Evolutionary conservation across 495 filamentous ascomycete species (phyloP), one percentile per base, ranked within the genome.

Genomic region (Aeminium ludgeri): DNA sequence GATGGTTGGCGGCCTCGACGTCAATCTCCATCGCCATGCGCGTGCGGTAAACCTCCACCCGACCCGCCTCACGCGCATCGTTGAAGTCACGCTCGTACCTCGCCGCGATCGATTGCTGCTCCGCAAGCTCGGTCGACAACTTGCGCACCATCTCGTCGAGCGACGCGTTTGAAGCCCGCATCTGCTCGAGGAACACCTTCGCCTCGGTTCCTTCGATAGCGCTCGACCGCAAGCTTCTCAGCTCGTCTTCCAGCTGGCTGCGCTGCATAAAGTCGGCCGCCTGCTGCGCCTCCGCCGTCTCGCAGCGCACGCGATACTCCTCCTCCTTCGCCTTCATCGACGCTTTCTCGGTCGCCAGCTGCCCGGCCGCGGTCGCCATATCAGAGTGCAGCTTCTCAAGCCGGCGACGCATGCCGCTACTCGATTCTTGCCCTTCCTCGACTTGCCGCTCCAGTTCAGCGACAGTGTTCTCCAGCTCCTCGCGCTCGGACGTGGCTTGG

Each of bases 321-420:
- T 92, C 83, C 41, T 85, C 77, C 40, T 73, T 74, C 45, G 76
- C 77, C 40, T 73, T 65, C 63, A 76, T 83, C 17, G 68, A 64
- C n/a, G 76, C 71, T 52, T 85, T 83, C 54, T 94, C 85, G 41
- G 76, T 70, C 12, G 74, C 73, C 40, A 93, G 74, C 38, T 91
- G 78, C 32, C 69, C 67, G 40, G 78, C 76, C n/a, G 81, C 74
- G 38, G 61, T 65, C 10, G 74, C 70, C 78, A 96, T 83, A 41
- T 94, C 82, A 48, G 80, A 70, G 61, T 94, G 85, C 35, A 96
- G 61, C 39, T 67, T 69, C 49, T 85, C 73, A 52, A 93, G 78
- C 55, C 86, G 87, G 52, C 68, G 66, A 46, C 81, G 74, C 63
- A 92, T 78, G 50, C 65, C 70, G 49, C 86, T 80, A 38, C 84